Percentiles rank a stretch among this genome's conserved stretches.
Conservation (phyloP, 2,329 filamentous ascomycete genomes). For the Aspergillus niger region DNA sequence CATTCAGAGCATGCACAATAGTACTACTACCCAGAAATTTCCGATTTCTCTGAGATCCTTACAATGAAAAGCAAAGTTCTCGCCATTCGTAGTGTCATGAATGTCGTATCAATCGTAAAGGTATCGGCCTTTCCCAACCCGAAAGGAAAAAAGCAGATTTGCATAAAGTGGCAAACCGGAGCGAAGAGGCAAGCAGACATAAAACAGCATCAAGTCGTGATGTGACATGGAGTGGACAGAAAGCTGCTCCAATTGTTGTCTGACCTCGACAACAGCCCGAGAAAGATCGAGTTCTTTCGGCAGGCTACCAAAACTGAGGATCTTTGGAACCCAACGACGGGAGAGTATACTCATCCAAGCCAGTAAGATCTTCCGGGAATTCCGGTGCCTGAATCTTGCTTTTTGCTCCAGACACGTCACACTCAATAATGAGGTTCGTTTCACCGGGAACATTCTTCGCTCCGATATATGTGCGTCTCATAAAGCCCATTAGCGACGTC, state of each 20-base stretch:
- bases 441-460: background rate
- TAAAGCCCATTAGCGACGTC: constrained; percentile 6
- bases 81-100: background rate
- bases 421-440: background rate
- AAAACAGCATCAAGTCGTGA: no score
- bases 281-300: no score
- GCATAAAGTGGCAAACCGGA: background rate
- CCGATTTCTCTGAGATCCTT: no score
- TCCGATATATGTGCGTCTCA: constrained; percentile 3
- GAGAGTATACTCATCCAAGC: background rate
- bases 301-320: background rate
- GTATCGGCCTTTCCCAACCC: background rate
- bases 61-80: background rate
- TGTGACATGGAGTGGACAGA: no score
- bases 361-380: background rate
- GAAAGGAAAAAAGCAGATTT: background rate
- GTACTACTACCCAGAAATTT: no score
- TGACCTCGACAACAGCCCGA: no score
- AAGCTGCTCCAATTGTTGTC: no score
- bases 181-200: background rate
- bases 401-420: constrained; percentile 5
- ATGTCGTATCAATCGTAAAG: background rate
- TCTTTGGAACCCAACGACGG: background rate
- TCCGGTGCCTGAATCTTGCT: background rate
- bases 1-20: no score